Percentiles rank a stretch among this genome's conserved stretches.
phyloP scores from a whole-genome alignment of 441 rosid species.

The Pelargonium australe region DNA sequence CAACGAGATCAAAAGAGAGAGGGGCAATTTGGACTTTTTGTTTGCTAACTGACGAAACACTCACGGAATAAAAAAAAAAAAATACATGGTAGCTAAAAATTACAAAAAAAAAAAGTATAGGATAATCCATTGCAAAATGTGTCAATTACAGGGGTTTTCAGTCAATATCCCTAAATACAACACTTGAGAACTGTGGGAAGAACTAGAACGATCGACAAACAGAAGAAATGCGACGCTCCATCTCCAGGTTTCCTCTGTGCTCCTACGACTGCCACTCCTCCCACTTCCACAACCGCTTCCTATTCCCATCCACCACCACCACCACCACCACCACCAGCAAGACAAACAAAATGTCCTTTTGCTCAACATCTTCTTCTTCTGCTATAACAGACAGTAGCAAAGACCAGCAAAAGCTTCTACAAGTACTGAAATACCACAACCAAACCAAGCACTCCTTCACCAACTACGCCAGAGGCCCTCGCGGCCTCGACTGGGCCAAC shows the following conservation, averaged over 20 bases:
- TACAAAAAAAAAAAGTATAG: too few relatives aligned
- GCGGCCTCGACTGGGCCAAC: constrained; percentile 89
- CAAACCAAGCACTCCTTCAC: constrained; percentile 68
- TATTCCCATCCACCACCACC: neutral
- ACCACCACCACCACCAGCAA: too few relatives aligned
- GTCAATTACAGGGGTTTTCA: too few relatives aligned
- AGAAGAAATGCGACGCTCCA: neutral
- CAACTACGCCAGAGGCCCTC: constrained; percentile 71
- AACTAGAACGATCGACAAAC: neutral
- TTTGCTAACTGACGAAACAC: too few relatives aligned
- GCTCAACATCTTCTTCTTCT: neutral
- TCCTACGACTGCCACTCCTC: neutral
- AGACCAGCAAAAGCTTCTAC: constrained; percentile 30
- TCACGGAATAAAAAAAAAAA: too few relatives aligned
- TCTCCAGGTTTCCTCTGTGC: neutral
- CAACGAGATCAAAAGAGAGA: too few relatives aligned
- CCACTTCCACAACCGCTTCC: neutral
- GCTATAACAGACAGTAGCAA: constrained; percentile 12
- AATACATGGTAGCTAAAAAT: too few relatives aligned
- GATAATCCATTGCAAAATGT: too few relatives aligned
- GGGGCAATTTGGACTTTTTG: too few relatives aligned
- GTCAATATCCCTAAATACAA: too few relatives aligned
- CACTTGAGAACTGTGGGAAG: neutral
- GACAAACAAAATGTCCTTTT: neutral
- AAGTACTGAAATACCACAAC: constrained; percentile 56